Evolutionary conservation across 2,329 filamentous ascomycete species (phyloP), one percentile per base, ranked within the genome.

Genomic region (Fusarium decemcellulare): DNA sequence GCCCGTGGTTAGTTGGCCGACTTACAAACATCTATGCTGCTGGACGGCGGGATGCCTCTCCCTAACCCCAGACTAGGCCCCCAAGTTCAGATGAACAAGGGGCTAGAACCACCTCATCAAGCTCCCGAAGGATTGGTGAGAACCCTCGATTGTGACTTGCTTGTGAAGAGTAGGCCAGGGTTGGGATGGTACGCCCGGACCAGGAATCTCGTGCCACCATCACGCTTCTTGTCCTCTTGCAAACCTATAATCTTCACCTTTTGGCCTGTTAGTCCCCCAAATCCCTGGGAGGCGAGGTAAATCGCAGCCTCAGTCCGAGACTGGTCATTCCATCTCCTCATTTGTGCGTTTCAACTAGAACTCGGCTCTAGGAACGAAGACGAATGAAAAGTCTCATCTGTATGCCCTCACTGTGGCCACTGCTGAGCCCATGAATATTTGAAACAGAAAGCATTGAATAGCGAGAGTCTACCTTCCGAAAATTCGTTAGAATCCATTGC

Each of bases 151-250:
- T 30, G 9, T 50, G 36, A 47, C 43, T 57, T 58, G 55, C 27
- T 50, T 37, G 29, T n/a, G 16, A 46, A 9, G 40, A 18, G 47
- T 23, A 16, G 32, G 18, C 53, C 40, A 47, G 32, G 42, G 16
- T 32, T 32, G 39, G 53, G 53, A 30, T 56, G 14, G 7, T 16
- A 56, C 53, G 42, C 53, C 53, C 53, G 40, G 42, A 27, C 53
- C 53, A 56, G n/a, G 39, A 53, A 37, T 15, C 57, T 60, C 58
- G 23, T 60, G 48, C 58, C 57, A 60, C 51, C 34, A 56, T 61
- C 51, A 61, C 51, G 43, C 40, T 42, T 47, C 42, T 42, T 12
- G 15, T 16, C 40, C 32, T 56, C 8, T 10, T n/a, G 8, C 30
- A 39, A 37, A 16, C 53, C 50, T 18, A 27, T 29, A 18, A 23